Evolutionary conservation across 345 rosid genomes (phyloP), one percentile per base, ranked within the genome.

Genomic region (Luvunga scandens): DNA sequence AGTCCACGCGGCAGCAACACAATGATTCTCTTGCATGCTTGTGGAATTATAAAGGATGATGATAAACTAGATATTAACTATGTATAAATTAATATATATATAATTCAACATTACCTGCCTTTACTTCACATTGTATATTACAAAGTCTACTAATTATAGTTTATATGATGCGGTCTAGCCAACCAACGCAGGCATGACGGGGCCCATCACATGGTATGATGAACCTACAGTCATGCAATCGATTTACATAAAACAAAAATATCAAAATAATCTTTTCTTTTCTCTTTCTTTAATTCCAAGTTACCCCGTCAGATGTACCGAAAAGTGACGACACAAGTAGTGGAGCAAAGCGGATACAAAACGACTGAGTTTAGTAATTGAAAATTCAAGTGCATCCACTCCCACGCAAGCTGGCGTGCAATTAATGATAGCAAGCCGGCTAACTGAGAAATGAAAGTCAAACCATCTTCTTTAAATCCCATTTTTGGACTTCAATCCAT

Each of bases 31-130:
- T 19, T 3, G 39, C n/a, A 50, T 22, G 77, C 77, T 28, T 21
- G 67, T 72, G 72, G 60, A 72, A 72, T 66, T 25, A 78, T 66
- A 59, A 25, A 13, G 72, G 33, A 33, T 7, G 72, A 22, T 34
- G 48, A 59, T 27, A 5, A 38, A 27, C 53, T 45, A 12, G 18
- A 45, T 45, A 10, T 13, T 18, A 31, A 30, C 5, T 18, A 2
- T 19, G 21, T 9, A 59, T 13, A 60, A 38, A 38, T 38, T 38
- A 38, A 38, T 8, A 38, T 2, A 38, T 38, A 9, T 8, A 1
- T 7, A 22, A 5, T 6, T 9, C 27, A 30, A 38, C 28, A 34
- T 30, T 30, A 25, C 66, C 73, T 34, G 39, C 59, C 64, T 25
- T n/a, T 19, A 42, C 61, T 10, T 18, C 60, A 3, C 25, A 59